Evolutionary conservation across 768 basidiomycete genomes (phyloP).

Genomic region (Russula vinacea): DNA sequence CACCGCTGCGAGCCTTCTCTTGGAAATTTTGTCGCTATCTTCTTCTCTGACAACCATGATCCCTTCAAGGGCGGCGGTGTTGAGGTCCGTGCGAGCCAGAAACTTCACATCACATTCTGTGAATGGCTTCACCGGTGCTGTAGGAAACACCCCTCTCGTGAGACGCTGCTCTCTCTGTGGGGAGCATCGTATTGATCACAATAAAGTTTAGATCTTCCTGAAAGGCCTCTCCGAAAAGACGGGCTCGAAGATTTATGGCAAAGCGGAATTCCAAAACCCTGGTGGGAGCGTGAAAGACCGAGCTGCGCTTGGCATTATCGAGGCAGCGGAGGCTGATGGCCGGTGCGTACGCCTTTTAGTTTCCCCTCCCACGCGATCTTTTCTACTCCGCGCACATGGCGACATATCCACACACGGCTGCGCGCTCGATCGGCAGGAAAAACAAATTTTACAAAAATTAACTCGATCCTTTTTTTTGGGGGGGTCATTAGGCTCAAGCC

Average conservation of each 20-base stretch:
- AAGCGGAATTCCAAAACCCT: constrained; percentile 98
- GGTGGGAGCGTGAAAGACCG: constrained; percentile 98
- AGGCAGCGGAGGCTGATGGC: constrained; percentile 83
- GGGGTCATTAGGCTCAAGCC: constrained; percentile 60
- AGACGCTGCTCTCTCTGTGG: constrained; percentile 31
- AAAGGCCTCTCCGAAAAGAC: constrained; percentile 77
- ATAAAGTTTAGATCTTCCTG: constrained; percentile 64
- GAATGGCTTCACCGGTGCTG: constrained; percentile 79
- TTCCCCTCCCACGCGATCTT: constrained; percentile 1
- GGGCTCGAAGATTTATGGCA: constrained; percentile 84
- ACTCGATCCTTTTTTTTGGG: background rate
- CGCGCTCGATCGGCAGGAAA: background rate
- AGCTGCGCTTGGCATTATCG: constrained; percentile 85
- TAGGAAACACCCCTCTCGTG: constrained; percentile 93
- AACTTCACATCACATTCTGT: constrained; percentile 43
- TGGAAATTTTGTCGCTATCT: background rate
- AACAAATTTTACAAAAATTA: background rate
- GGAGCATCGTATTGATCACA: constrained; percentile 20
- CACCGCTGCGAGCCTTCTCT: background rate
- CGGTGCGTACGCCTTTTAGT: constrained; percentile 46
- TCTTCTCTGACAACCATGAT: constrained; percentile 6
- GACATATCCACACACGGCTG: background rate
- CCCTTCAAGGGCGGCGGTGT: background rate
- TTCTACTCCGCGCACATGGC: background rate
- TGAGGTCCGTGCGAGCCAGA: constrained; percentile 28